phyloP scores from a whole-genome alignment of 441 rosid species.

The Corymbia citriodora region DNA sequence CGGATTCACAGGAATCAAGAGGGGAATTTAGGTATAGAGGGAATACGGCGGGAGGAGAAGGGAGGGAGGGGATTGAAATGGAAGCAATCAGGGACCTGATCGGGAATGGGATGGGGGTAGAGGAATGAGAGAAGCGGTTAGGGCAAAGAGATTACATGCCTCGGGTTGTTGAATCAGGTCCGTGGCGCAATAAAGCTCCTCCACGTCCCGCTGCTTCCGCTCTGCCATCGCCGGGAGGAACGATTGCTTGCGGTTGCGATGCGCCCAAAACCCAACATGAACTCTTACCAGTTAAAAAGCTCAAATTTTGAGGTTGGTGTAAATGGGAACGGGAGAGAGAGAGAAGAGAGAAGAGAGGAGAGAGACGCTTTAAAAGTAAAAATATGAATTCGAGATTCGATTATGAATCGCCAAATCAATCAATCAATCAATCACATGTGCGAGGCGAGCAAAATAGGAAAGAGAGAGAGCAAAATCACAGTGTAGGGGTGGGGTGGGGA shows the following conservation, averaged over 20 bases:
- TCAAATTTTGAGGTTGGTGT: not conserved
- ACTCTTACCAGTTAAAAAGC: not conserved
- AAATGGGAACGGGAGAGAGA: not conserved
- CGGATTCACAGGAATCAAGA: not conserved
- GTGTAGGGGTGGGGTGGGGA: not conserved
- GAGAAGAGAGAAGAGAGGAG: not conserved
- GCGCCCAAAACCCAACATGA: not conserved
- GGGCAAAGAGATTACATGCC: constrained; percentile 34
- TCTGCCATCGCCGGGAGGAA: constrained; percentile 19
- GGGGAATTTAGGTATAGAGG: not conserved
- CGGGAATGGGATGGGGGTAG: not conserved
- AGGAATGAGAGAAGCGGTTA: constrained; percentile 10
- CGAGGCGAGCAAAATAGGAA: not conserved
- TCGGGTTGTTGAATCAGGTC: constrained; percentile 30
- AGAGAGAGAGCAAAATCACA: not conserved
- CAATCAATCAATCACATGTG: not conserved
- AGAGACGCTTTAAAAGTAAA: not conserved
- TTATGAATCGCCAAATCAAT: not conserved
- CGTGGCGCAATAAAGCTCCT: constrained; percentile 31
- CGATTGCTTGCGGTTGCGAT: not conserved
- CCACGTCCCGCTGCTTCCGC: constrained; percentile 23
- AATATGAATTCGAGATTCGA: not conserved
- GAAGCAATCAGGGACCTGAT: not conserved
- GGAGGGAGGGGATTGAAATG: not conserved
- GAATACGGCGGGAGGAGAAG: too few species aligned